These are phyloP conservation scores for Dactylellina parvicollis DNA, from an alignment of 2,329 filamentous ascomycete genomes.

Conservation along the genomic window DNA sequence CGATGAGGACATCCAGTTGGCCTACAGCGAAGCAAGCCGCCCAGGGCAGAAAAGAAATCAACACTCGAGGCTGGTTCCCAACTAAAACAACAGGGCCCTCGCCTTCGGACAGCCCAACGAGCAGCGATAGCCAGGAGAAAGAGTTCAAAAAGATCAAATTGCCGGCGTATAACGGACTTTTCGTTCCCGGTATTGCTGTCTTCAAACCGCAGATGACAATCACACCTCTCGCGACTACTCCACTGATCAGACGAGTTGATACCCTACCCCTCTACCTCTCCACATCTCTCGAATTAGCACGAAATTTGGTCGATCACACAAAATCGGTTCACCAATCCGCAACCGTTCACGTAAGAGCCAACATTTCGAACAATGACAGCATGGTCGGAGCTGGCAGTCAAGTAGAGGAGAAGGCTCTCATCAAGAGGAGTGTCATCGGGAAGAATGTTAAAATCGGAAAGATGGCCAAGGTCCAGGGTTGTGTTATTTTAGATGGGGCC, in stretches of 20 bases:
- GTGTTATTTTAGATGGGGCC: conserved; percentile 90
- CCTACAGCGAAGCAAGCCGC: background rate
- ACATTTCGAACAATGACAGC: conserved; percentile 82
- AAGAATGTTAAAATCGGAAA: conserved; percentile 85
- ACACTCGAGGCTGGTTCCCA: conserved; percentile 52
- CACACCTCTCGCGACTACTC: conserved; percentile 62
- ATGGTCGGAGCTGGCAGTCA: conserved; percentile 88
- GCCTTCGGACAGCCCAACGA: conserved; percentile 18
- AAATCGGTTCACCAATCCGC: conserved; percentile 35
- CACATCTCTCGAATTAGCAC: conserved; percentile 82
- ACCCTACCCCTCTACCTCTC: conserved; percentile 82
- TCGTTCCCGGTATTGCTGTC: conserved; percentile 31
- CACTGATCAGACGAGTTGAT: conserved; percentile 86
- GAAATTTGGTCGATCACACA: conserved; percentile 63
- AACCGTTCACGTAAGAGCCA: conserved; percentile 80
- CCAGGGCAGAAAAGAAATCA: conserved; percentile 41
- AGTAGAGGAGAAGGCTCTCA: conserved; percentile 86
- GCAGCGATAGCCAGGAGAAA: conserved; percentile 22
- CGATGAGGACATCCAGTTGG: conserved; percentile 34
- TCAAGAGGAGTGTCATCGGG: conserved; percentile 91
- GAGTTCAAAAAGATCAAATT: conserved; percentile 41
- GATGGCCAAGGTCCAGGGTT: conserved; percentile 86
- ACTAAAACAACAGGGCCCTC: conserved; percentile 18
- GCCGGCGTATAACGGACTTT: conserved; percentile 41
- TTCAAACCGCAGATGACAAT: conserved; percentile 52